Conservation (phyloP, 2,329 filamentous ascomycete genomes). For the Oidium heveae region DNA sequence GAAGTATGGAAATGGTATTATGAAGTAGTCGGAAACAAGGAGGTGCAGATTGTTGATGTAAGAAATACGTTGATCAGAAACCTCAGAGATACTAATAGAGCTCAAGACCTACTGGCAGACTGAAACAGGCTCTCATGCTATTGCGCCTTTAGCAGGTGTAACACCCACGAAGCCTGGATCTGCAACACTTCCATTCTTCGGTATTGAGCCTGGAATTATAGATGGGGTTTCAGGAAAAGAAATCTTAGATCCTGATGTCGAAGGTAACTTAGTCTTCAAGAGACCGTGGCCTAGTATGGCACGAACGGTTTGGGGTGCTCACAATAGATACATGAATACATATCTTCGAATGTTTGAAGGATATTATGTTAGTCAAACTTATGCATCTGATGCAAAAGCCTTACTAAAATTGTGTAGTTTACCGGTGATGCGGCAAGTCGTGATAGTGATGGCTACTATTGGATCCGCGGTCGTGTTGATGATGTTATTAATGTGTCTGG, state of each 20-base stretch:
- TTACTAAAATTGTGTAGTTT: constrained; percentile 27
- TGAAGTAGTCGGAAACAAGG: constrained; percentile 77
- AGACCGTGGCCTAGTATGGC: constrained; percentile 98
- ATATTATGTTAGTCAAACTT: constrained; percentile 54
- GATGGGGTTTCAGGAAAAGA: constrained; percentile 89
- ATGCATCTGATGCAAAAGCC: constrained; percentile 1
- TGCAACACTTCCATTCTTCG: constrained; percentile 91
- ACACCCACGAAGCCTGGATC: constrained; percentile 93
- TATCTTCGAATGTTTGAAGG: constrained; percentile 96
- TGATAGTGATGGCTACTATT: constrained; percentile 97
- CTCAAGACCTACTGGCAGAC: constrained; percentile 96
- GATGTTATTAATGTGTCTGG: constrained; percentile 97
- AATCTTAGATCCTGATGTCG: constrained; percentile 64
- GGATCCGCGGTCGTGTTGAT: constrained; percentile 95
- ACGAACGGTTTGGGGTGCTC: constrained; percentile 87
- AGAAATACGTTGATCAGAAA: constrained; percentile 18
- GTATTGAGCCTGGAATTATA: constrained; percentile 91
- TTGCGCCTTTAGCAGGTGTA: constrained; percentile 74
- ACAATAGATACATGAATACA: constrained; percentile 97
- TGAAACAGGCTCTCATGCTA: constrained; percentile 90
- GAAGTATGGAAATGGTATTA: constrained; percentile 99
- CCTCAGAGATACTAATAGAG: constrained; percentile 5
- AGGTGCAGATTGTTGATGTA: constrained; percentile 84
- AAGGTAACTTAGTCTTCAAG: constrained; percentile 82
- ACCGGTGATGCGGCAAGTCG: constrained; percentile 84